Base-by-base conservation (phyloP, 257 asterid genomes). In the Nicotiana knightiana region DNA sequence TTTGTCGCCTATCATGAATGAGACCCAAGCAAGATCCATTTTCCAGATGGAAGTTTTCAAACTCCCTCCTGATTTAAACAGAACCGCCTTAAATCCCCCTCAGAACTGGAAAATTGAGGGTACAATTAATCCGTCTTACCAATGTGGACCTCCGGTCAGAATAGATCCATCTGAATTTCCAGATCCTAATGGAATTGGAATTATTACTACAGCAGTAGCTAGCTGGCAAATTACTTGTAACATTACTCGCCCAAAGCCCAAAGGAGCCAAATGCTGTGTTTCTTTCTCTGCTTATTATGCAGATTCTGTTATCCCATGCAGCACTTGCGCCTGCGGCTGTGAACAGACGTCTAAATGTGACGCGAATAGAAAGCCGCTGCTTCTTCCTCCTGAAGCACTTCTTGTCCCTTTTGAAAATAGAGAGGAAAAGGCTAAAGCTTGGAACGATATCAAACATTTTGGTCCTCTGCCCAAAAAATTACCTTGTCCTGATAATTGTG, bases 401-500 rank as follows among this genome's bases (percentile, higher is more conserved):
- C 96, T 94, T 18, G 93, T 94, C 4, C 99, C 99, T 0, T 94
- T 90, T 37, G 83, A 9, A 1, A 93, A 94, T 82, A 61, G 99
- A 30, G 88, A 96, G 1, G 80, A 28, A 1, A 91, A 90, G 80
- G 94, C 98, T 0, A 59, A 61, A 21, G 98, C 97, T 0, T 94
- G 89, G 85, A 95, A 94, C 3, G 73, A 71, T 24, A 28, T 96
- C 10, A 87, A 91, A 53, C 85, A 92, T 81, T 76, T 26, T 1
- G 32, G 80, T 0, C 73, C 83, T 30, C 4, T 94, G 3, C 99
- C 99, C 0, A 26, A 18, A 5, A 93, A 81, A 68, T 53, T 89
- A 76, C 99, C 99, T 1, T 96, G 99, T 79, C 97, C 98, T 0
- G 98, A 96, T 67, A 94, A 96, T 76, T 94, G 99, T 65, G 99